Evolutionary conservation across 192 early-diverging fungal genomes (phyloP).

Genomic region (Coemansia aciculifera): DNA sequence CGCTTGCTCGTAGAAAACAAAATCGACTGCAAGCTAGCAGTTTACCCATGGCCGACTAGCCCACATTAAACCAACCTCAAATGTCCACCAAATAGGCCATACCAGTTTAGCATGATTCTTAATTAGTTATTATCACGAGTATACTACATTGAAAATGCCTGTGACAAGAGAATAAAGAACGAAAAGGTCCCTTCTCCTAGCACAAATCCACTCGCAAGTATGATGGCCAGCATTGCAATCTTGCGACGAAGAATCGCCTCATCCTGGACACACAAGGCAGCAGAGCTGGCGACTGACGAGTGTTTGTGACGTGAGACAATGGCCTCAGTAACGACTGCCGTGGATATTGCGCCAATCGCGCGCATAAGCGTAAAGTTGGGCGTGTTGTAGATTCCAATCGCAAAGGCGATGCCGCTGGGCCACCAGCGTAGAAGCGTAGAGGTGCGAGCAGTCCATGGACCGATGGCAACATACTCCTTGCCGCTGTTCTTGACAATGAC

Average conservation of each 20-base stretch:
- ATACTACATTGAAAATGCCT: conserved; percentile 33
- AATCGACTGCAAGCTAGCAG: background rate
- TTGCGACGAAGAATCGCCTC: conserved; percentile 28
- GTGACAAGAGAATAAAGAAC: conserved; percentile 57
- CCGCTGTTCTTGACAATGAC: conserved; percentile 5
- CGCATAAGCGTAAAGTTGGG: conserved; percentile 75
- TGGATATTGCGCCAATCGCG: conserved; percentile 61
- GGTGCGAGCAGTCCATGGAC: conserved; percentile 13
- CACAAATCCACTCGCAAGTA: conserved; percentile 75
- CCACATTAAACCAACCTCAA: background rate
- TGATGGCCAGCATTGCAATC: conserved; percentile 62
- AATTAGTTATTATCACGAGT: background rate
- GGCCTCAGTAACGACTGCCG: conserved; percentile 41
- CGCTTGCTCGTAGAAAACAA: background rate
- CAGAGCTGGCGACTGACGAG: background rate
- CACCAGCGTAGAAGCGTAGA: conserved; percentile 54
- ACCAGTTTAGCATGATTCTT: background rate
- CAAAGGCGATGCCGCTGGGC: conserved; percentile 76
- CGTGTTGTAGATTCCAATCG: conserved; percentile 78
- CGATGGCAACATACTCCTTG: background rate
- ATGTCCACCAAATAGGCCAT: background rate
- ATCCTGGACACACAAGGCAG: background rate
- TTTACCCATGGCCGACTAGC: background rate
- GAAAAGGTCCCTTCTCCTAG: conserved; percentile 74
- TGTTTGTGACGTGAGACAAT: conserved; percentile 15